Percentiles rank a stretch among this genome's conserved stretches.
Conservation (phyloP, 1,139 yeast species). For the Geotrichum klebahnii region DNA sequence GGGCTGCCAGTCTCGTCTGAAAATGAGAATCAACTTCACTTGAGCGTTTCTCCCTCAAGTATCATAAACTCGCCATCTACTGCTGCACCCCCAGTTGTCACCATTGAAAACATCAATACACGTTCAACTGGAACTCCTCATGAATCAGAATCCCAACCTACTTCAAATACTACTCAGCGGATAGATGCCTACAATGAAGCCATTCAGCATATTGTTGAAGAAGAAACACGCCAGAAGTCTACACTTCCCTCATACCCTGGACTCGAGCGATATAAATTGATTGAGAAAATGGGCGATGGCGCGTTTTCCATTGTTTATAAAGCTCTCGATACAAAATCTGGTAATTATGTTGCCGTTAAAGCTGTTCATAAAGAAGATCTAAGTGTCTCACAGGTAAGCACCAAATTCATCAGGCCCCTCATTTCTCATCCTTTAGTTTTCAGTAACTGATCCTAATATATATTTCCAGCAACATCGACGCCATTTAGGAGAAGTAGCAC, state of each 20-base stretch:
- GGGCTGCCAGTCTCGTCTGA: conserved; percentile 7
- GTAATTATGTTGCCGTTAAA: conserved; percentile 71
- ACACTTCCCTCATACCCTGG: conserved; percentile 48
- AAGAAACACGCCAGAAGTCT: conserved; percentile 48
- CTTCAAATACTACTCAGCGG: neutral
- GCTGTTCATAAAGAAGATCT: conserved; percentile 70
- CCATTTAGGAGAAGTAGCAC: conserved; percentile 9
- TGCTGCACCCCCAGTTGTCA: conserved; percentile 17
- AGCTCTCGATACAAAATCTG: conserved; percentile 52
- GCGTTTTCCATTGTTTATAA: conserved; percentile 86
- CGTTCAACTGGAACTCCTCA: conserved; percentile 3
- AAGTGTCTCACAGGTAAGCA: conserved; percentile 42
- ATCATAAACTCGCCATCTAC: conserved; percentile 1
- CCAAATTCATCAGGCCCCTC: conserved; percentile 8
- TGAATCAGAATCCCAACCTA: conserved; percentile 9
- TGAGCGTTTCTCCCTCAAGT: conserved; percentile 4
- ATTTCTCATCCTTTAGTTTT: neutral
- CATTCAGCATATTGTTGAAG: conserved; percentile 60
- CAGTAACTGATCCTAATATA: neutral
- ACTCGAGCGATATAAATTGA: conserved; percentile 45
- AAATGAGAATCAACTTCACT: neutral
- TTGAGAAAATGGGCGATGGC: conserved; percentile 56
- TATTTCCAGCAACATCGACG: conserved; percentile 3
- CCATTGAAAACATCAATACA: conserved; percentile 13
- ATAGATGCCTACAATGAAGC: conserved; percentile 48